Conservation (phyloP, 116 monocot genomes). For the Trichopus zeylanicus region DNA sequence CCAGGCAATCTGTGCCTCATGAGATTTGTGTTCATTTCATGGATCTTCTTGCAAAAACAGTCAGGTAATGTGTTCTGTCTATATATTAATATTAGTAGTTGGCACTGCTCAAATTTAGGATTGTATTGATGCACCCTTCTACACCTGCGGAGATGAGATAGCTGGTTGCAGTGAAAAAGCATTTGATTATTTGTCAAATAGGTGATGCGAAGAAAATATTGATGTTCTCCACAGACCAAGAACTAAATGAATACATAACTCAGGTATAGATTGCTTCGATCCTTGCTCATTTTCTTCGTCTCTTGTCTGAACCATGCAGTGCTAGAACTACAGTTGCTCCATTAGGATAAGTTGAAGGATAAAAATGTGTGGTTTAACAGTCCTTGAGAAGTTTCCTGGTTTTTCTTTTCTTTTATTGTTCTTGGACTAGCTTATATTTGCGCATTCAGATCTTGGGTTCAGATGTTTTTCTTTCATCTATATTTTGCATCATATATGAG, state of each 20-base stretch:
- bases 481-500: no score
- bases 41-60: slow-evolving; percentile 96
- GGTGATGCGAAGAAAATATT: slow-evolving; percentile 75
- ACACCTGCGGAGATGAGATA: slow-evolving; percentile 64
- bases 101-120: no score
- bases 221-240: slow-evolving; percentile 79
- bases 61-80: slow-evolving; percentile 39
- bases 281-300: neutral
- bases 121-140: no score
- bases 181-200: slow-evolving; percentile 68
- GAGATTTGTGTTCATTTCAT: slow-evolving; percentile 96
- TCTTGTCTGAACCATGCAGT: no score
- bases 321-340: no score
- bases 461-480: no score
- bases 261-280: slow-evolving; percentile 31
- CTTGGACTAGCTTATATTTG: no score
- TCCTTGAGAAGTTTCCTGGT: neutral
- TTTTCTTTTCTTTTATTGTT: no score
- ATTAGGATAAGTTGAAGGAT: no score
- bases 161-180: slow-evolving; percentile 95
- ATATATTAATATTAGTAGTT: no score
- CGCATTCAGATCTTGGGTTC: no score
- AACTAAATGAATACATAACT: slow-evolving; percentile 53
- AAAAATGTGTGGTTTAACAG: neutral
- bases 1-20: slow-evolving; percentile 80